A percentile compares a stretch with the other conserved stretches of the same genome.
Evolutionary conservation across 2,329 filamentous ascomycete species (phyloP).

Genomic region (Aspergillus transmontanensis): DNA sequence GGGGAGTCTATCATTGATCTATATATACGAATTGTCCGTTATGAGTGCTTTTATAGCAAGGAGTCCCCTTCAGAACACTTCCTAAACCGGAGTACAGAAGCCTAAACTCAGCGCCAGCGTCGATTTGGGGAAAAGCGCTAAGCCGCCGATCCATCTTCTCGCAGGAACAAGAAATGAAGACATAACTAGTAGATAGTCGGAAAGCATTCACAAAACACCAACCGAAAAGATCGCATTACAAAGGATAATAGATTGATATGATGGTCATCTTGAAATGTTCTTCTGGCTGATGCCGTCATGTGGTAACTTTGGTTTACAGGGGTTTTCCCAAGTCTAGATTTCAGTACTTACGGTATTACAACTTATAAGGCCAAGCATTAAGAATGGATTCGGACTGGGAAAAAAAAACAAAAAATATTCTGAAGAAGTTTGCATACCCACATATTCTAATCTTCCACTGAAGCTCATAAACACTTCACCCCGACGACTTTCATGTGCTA

Average conservation of each 20-base stretch:
- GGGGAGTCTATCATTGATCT: background rate
- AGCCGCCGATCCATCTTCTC: background rate
- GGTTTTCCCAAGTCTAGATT: background rate
- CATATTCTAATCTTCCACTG: background rate
- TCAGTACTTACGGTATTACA: background rate
- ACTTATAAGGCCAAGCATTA: background rate
- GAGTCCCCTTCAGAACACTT: background rate
- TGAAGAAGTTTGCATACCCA: background rate
- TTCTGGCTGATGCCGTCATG: conserved; percentile 11
- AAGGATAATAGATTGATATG: background rate
- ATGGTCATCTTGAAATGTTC: background rate
- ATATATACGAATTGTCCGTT: background rate
- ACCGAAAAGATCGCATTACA: background rate
- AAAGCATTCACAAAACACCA: background rate
- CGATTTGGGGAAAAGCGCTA: conserved; percentile 5
- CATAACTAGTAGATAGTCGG: too few relatives aligned
- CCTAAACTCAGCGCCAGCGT: background rate
- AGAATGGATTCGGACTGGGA: background rate
- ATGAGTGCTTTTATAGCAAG: background rate
- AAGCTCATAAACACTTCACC: background rate
- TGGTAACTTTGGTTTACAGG: background rate
- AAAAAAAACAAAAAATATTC: background rate
- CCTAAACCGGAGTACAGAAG: background rate
- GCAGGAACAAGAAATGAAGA: background rate
- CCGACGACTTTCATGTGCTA: background rate